Base-by-base conservation (phyloP, 2,329 filamentous ascomycete species). In the Xylariaceae sp. region DNA sequence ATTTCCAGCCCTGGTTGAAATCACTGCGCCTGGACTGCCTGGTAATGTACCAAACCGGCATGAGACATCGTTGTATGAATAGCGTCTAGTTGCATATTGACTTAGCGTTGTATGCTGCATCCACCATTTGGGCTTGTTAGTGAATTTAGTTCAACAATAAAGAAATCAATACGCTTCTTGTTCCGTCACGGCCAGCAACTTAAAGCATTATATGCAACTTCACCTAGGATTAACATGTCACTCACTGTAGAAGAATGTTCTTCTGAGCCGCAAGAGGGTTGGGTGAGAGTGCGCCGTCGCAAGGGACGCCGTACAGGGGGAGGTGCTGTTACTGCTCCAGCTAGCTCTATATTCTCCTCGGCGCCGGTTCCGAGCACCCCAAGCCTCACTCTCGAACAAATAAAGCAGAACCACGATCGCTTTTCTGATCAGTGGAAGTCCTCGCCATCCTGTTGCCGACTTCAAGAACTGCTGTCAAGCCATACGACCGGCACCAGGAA, bases 401-500 rank as follows among this genome's bases (percentile, higher is more conserved):
- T 72, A 19, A 57, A 62, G 36, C 44, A 52, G 16, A 65, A 71
- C 16, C 60, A 71, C 43, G 53, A 57, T 21, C 66, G 58, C 31
- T 53, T 69, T 24, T 41, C 45, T 6, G 28, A 49, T 8, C 65
- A 69, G 36, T 72, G 69, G 69, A 57, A 40, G 12, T 40, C 56
- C 1, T 76, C 72, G 3, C 29, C 65, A 2, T 70, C 70, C 19
- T 74, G 71, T 61, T 45, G 53, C 1, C 60, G 61, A 6, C 69
- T 85, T 3, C 64, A 67, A 4, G 62, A 67, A 1, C 62, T 79
- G 3, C 47, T 82, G 3, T 51, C 60, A 3, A 33, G 53, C 12
- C 61, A 41, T 16, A n/a, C 16, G 6, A 6, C 28, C 3, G 24
- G 63, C 33, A 63, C 23, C 8, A 26, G 54, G n/a, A n/a, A 17